Base-by-base conservation (phyloP, 805 yeast species). In the Starmera pachycereana region DNA sequence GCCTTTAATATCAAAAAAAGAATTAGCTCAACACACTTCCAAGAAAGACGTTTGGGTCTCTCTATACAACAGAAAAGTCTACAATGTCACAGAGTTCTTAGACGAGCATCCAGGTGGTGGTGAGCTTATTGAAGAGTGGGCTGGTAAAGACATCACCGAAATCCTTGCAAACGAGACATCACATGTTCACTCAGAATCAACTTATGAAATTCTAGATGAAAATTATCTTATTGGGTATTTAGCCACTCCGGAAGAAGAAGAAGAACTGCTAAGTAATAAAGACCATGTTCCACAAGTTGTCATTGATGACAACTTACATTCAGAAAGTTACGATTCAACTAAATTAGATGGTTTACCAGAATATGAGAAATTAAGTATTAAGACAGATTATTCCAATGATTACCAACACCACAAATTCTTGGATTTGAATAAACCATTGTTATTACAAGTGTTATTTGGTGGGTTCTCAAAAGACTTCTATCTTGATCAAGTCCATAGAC, bases 401-500 rank as follows among this genome's bases (percentile, higher is more conserved):
- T 76, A 64, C 49, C 66, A 71, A 48, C 81, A 78, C 47, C 95
- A 92, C 68, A 73, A 82, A 58, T 92, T 92, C 60, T 67, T 92
- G 51, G 97, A 92, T 60, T 72, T 92, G 54, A 77, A 72, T 50
- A 78, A 76, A 58, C 95, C 98, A 2, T 68, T 92, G 51, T 64
- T 92, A 34, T 55, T 75, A 61, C 98, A 92, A 66, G 85, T 92
- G 36, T 63, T 87, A 41, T 69, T 74, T 44, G 78, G 88, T 33
- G 71, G 73, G 30, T 92, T 88, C 69, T 57, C 83, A 33, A 90
- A 85, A 58, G 94, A 86, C 34, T 90, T 92, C 55, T 92, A 92
- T 61, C 69, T 92, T 56, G 96, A 88, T 58, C 97, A 92, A 63
- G 92, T 92, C 34, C 98, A 92, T 62, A 78, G 97, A 63, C 98